Evolutionary conservation across 129 eudicot species (phyloP).

Genomic region (Flaveria brownii): DNA sequence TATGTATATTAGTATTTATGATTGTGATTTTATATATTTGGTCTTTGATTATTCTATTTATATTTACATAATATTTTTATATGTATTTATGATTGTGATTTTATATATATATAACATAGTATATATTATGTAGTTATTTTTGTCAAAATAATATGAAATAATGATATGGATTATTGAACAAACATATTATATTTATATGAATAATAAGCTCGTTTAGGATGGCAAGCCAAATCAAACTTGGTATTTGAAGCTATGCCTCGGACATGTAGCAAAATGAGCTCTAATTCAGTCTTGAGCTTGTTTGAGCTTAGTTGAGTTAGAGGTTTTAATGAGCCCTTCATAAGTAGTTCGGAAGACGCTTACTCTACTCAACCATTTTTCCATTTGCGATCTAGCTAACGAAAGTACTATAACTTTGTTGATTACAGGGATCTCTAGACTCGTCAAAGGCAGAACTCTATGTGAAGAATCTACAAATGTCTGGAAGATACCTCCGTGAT

Average conservation of each 20-base stretch:
- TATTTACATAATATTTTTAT: too few species aligned
- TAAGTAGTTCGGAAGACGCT: not conserved
- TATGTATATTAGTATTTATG: too few species aligned
- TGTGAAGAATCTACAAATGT: slow-evolving; percentile 87
- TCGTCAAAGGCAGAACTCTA: slow-evolving; percentile 78
- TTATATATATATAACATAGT: too few species aligned
- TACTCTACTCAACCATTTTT: not conserved
- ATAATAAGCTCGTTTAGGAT: too few species aligned
- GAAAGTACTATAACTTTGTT: not conserved
- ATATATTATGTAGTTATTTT: too few species aligned
- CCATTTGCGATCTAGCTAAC: not conserved
- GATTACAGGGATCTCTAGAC: slow-evolving; percentile 79
- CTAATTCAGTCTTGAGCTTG: not conserved
- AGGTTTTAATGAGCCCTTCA: not conserved
- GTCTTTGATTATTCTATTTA: too few species aligned
- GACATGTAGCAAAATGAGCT: not conserved
- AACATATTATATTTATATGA: too few species aligned
- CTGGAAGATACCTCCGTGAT: slow-evolving; percentile 90
- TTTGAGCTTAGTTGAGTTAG: not conserved
- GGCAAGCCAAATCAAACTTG: too few species aligned
- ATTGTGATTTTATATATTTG: too few species aligned
- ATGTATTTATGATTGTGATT: too few species aligned
- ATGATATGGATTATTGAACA: too few species aligned
- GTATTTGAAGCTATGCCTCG: not conserved
- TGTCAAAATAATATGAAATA: too few species aligned